A percentile compares a stretch with the other conserved stretches of the same genome.
Evolutionary conservation across 305 asterid genomes (phyloP).

Genomic region (Withania somnifera): DNA sequence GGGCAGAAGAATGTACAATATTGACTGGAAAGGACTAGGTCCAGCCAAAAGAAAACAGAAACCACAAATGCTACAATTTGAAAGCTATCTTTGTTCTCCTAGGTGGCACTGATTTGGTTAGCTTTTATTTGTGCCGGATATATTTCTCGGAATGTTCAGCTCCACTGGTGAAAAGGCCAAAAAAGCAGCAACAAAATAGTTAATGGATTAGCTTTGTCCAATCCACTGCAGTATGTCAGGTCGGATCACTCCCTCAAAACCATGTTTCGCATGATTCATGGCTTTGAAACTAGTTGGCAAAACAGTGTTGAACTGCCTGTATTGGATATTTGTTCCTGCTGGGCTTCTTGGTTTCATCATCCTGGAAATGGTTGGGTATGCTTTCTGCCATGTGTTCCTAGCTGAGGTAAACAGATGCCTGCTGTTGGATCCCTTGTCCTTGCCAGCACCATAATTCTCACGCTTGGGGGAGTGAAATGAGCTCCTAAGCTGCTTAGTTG

Average conservation of each 20-base stretch:
- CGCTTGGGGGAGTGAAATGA: slow-evolving; percentile 21
- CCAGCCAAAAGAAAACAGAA: background rate
- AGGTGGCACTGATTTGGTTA: background rate
- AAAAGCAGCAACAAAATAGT: background rate
- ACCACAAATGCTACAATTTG: background rate
- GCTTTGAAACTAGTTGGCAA: slow-evolving; percentile 19
- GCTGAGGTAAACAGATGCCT: slow-evolving; percentile 48
- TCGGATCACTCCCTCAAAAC: slow-evolving; percentile 39
- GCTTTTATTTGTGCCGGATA: background rate
- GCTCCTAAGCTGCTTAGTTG: slow-evolving; percentile 17
- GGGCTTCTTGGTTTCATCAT: slow-evolving; percentile 43
- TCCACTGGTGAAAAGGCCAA: background rate
- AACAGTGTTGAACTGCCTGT: slow-evolving; percentile 37
- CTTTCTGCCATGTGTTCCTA: slow-evolving; percentile 32
- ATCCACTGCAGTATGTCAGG: slow-evolving; percentile 59
- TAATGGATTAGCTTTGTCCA: slow-evolving; percentile 18
- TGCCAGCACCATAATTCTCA: slow-evolving; percentile 16
- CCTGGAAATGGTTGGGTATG: slow-evolving; percentile 37
- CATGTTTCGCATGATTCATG: slow-evolving; percentile 16
- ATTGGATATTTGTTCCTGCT: slow-evolving; percentile 37
- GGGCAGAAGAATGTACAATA: background rate
- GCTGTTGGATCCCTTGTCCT: slow-evolving; percentile 31
- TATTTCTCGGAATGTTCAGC: background rate
- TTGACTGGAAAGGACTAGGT: background rate
- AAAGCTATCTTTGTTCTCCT: background rate